These are phyloP conservation scores for Pyropia yezoensis DNA, from an alignment of 23 red algal genomes.

Conservation along the genomic window DNA sequence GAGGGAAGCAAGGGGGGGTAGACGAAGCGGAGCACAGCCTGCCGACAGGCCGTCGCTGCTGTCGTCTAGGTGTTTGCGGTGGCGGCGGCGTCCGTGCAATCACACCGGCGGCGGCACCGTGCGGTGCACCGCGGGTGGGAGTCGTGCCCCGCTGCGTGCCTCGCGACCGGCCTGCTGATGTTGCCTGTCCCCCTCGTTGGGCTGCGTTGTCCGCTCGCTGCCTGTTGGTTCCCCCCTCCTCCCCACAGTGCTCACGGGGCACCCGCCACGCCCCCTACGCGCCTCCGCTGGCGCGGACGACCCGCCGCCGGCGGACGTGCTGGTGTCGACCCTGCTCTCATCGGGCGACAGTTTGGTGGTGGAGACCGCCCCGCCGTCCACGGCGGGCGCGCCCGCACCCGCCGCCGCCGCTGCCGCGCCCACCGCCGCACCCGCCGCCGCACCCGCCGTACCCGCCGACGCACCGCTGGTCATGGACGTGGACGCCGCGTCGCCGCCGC, in stretches of 20 bases:
- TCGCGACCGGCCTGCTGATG: too few species aligned
- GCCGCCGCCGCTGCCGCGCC: not conserved
- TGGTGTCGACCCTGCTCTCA: conserved; percentile 8
- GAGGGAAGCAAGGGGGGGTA: too few species aligned
- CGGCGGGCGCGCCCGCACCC: not conserved
- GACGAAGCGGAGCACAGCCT: too few species aligned
- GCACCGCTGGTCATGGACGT: not conserved
- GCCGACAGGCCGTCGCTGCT: too few species aligned
- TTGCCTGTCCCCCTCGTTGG: too few species aligned
- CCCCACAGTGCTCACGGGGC: conserved; percentile 20
- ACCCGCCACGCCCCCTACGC: conserved; percentile 31
- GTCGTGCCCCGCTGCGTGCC: too few species aligned
- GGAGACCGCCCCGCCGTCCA: not conserved
- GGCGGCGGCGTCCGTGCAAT: too few species aligned
- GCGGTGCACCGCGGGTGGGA: too few species aligned
- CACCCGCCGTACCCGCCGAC: not conserved
- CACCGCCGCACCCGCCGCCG: not conserved
- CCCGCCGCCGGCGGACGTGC: not conserved
- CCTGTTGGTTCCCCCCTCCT: not conserved
- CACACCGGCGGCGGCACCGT: too few species aligned
- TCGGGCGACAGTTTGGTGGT: conserved; percentile 41
- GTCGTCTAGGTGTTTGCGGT: too few species aligned
- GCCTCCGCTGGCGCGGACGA: conserved; percentile 2
- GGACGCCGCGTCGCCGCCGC: not conserved
- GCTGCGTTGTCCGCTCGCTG: not conserved